Percentiles rank a stretch among this genome's conserved stretches.
Evolutionary conservation across 1,139 yeast species (phyloP).

Genomic region (Kazachstania sp.): DNA sequence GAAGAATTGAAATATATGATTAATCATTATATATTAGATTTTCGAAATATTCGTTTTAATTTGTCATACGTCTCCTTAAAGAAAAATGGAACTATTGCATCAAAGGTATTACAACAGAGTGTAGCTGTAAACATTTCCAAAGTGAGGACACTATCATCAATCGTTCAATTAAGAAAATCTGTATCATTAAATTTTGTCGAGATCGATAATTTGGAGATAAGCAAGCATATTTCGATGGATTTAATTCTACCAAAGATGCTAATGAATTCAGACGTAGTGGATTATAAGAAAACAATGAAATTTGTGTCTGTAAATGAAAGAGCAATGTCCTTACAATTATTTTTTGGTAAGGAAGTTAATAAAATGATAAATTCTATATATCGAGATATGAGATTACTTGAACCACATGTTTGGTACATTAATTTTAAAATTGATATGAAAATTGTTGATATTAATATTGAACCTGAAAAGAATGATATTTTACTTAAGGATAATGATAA

Average conservation of each 20-base stretch:
- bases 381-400: constrained; percentile 14
- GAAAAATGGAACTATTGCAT: constrained; percentile 13
- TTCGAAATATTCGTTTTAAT: constrained; percentile 30
- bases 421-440: constrained; percentile 12
- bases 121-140: constrained; percentile 16
- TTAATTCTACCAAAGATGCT: constrained; percentile 29
- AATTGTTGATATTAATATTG: constrained; percentile 36
- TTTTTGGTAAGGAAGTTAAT: constrained; percentile 28
- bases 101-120: constrained; percentile 17
- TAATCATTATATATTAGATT: constrained; percentile 30
- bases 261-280: constrained; percentile 21
- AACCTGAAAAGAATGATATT: constrained; percentile 40
- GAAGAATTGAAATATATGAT: constrained; percentile 27
- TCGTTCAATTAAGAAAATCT: constrained; percentile 16
- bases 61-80: constrained; percentile 16
- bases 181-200: constrained; percentile 14
- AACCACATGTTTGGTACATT: constrained; percentile 32
- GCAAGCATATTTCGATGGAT: constrained; percentile 10
- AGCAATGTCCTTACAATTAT: constrained; percentile 24
- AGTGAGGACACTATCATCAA: constrained; percentile 14
- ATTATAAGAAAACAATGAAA: constrained; percentile 18
- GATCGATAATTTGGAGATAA: constrained; percentile 10
- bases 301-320: constrained; percentile 33
- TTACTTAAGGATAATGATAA: constrained; percentile 23
- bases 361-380: constrained; percentile 23